These are phyloP conservation scores for Camelina sativa DNA, from an alignment of 345 rosid genomes.

Conservation along the genomic window DNA sequence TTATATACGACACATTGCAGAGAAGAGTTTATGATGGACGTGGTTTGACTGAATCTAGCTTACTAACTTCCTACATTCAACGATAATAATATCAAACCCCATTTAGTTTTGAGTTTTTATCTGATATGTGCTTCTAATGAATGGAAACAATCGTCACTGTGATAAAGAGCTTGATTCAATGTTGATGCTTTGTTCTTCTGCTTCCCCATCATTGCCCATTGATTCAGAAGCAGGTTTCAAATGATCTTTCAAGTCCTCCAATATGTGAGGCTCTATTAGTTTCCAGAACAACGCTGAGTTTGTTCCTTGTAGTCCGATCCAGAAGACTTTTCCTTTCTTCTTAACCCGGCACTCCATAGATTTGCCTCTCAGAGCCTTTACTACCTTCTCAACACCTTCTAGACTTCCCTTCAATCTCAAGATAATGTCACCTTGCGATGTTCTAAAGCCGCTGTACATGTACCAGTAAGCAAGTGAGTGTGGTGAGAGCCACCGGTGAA, in stretches of 20 bases:
- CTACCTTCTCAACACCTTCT: conserved; percentile 61
- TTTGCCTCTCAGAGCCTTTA: conserved; percentile 59
- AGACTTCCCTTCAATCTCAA: conserved; percentile 70
- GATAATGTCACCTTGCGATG: conserved; percentile 62
- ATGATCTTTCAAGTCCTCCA: conserved; percentile 57
- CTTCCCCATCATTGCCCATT: conserved; percentile 17
- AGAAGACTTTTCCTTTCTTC: conserved; percentile 71
- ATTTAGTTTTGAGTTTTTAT: not conserved
- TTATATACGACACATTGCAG: too few relatives aligned
- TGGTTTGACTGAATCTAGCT: not conserved
- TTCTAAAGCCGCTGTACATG: conserved; percentile 74
- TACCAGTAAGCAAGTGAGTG: conserved; percentile 79
- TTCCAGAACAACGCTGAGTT: conserved; percentile 70
- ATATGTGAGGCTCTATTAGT: conserved; percentile 65
- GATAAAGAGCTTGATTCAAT: conserved; percentile 10
- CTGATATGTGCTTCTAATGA: not conserved
- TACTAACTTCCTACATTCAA: too few relatives aligned
- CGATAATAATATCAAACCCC: too few relatives aligned
- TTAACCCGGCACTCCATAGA: conserved; percentile 77
- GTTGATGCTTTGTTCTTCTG: conserved; percentile 43
- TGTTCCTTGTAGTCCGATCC: conserved; percentile 80
- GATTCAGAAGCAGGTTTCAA: conserved; percentile 35
- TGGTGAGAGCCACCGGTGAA: conserved; percentile 87
- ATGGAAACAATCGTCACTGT: not conserved
- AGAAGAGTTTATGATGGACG: too few relatives aligned